Evolutionary conservation across 129 eudicot species (phyloP).

Genomic region (Daucus carota): DH1_v3.0 NC_030381.2:28613001-28613500

Average conservation of each 20-base stretch:
- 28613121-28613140: conserved; percentile 29
- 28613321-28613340: conserved; percentile 61
- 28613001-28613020: not conserved
- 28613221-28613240: not conserved
- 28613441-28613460: conserved; percentile 17
- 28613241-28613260: conserved; percentile 35
- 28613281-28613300: conserved; percentile 78
- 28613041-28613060: not conserved
- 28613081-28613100: conserved; percentile 28
- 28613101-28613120: conserved; percentile 43
- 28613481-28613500: conserved; percentile 65
- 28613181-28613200: not conserved
- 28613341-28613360: conserved; percentile 64
- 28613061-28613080: conserved; percentile 18
- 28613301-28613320: conserved; percentile 56
- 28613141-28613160: conserved; percentile 7
- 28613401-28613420: conserved; percentile 21
- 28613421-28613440: conserved; percentile 11
- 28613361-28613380: conserved; percentile 60
- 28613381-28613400: conserved; percentile 42
- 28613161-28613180: conserved; percentile 29
- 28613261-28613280: conserved; percentile 55
- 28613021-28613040: not conserved
- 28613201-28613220: not conserved
- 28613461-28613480: conserved; percentile 60